These are phyloP conservation scores for Mortierella sp. DNA, from an alignment of 371 early-diverging fungal genomes.

Conservation along the genomic window DNA sequence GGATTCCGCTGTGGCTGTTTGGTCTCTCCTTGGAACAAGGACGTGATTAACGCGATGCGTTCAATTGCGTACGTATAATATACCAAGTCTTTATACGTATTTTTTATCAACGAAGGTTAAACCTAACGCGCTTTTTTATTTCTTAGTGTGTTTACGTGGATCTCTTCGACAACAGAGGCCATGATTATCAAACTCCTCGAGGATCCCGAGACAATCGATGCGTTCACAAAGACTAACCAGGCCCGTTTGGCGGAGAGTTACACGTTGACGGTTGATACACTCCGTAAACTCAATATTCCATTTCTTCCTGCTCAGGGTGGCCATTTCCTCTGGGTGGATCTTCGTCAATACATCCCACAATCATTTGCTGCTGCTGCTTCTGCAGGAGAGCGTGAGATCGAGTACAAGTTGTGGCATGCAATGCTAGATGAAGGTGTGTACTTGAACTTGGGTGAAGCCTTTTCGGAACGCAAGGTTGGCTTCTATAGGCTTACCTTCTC, in stretches of 20 bases:
- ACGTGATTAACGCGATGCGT: slow-evolving; percentile 57
- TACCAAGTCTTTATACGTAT: neutral
- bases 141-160: slow-evolving; percentile 66
- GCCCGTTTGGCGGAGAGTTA: slow-evolving; percentile 68
- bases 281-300: slow-evolving; percentile 62
- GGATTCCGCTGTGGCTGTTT: slow-evolving; percentile 78
- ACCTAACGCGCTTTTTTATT: neutral
- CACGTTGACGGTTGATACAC: slow-evolving; percentile 47
- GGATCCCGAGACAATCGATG: slow-evolving; percentile 70
- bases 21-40: slow-evolving; percentile 73
- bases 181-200: slow-evolving; percentile 66
- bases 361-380: slow-evolving; percentile 19
- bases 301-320: slow-evolving; percentile 74
- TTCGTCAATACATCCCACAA: slow-evolving; percentile 51
- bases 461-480: slow-evolving; percentile 66
- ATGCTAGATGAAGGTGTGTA: slow-evolving; percentile 70
- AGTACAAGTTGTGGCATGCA: slow-evolving; percentile 55
- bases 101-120: neutral
- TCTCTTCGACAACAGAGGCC: slow-evolving; percentile 67
- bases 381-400: slow-evolving; percentile 49
- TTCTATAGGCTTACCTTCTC: slow-evolving; percentile 78
- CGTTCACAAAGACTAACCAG: slow-evolving; percentile 69
- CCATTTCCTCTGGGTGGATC: slow-evolving; percentile 76
- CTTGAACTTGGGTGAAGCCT: slow-evolving; percentile 74
- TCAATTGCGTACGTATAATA: slow-evolving; percentile 57